Conservation (phyloP, 352 stramenopile species). For the Phytophthora crassamura region DNA sequence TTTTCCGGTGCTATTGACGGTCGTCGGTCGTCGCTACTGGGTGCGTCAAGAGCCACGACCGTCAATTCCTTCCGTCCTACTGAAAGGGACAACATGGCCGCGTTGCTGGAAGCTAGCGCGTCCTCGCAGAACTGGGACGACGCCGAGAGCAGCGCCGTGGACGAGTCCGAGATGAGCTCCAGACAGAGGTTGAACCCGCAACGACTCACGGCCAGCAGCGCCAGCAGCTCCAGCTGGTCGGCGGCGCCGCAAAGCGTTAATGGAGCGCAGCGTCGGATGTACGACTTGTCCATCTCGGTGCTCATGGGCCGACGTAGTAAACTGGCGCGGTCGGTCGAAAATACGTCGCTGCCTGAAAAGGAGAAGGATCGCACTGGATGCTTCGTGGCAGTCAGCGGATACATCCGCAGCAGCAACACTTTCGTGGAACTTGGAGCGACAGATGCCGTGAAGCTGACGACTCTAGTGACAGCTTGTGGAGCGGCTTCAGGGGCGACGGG, state of each 20-base stretch:
- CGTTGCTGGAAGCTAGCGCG: slow-evolving; percentile 26
- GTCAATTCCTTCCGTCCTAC: slow-evolving; percentile 4
- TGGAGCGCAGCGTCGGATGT: slow-evolving; percentile 17
- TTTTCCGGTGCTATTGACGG: slow-evolving; percentile 20
- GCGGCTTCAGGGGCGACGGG: slow-evolving; percentile 19
- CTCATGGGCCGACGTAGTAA: slow-evolving; percentile 58
- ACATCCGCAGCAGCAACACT: slow-evolving; percentile 44
- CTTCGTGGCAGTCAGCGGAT: slow-evolving; percentile 64
- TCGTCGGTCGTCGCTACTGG: slow-evolving; percentile 27
- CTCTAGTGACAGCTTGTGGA: slow-evolving; percentile 41
- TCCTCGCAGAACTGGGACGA: slow-evolving; percentile 35
- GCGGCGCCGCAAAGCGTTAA: slow-evolving; percentile 17
- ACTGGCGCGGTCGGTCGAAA: slow-evolving; percentile 45
- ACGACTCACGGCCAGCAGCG: slow-evolving; percentile 30
- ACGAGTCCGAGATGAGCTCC: slow-evolving; percentile 20
- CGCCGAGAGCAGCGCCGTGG: slow-evolving; percentile 25
- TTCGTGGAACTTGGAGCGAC: slow-evolving; percentile 67
- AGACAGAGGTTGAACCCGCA: slow-evolving; percentile 2
- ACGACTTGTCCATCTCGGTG: slow-evolving; percentile 70
- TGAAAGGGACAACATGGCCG: slow-evolving; percentile 18
- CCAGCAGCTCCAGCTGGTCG: slow-evolving; percentile 25
- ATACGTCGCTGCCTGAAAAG: slow-evolving; percentile 31
- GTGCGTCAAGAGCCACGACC: slow-evolving; percentile 11
- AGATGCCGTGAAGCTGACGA: slow-evolving; percentile 65
- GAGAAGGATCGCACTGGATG: slow-evolving; percentile 64